Base-by-base conservation (phyloP, 495 filamentous ascomycete species). In the Polyplosphaeria fusca region DNA sequence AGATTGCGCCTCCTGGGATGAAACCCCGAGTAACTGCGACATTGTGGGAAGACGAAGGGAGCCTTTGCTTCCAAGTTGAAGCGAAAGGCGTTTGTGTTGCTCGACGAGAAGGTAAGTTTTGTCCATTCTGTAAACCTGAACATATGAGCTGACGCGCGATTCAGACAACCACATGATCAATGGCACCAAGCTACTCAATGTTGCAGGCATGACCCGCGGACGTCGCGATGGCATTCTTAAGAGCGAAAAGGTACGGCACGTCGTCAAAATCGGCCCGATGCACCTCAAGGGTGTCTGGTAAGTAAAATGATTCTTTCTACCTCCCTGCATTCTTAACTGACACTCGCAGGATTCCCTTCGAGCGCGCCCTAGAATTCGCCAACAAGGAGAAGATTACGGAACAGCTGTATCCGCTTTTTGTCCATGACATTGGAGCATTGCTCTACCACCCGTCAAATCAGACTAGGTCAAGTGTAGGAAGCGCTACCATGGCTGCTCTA, bases 311-410 rank as follows among this genome's bases (percentile, higher is more conserved):
- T 2, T 14, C 19, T 22, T 44, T 52, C 41, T 12, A 23, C 38
- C 16, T 62, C 39, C n/a, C 13, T 7, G 30, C 30, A n/a, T n/a
- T n/a, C n/a, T n/a, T 35, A 35, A 41, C 39, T 57, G 68, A 14
- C 47, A 35, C 3, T 22, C 5, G 16, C 14, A 55, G 92, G 92
- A 98, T 98, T 67, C 93, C 93, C 7, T 98, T 94, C 63, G 94
- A 97, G 55, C 83, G 94, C 48, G 93, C 93, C 1, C 75, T 98
- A 38, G 93, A 98, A 61, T 98, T 98, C 67, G 94, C 93, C 35
- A 98, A 98, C 75, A 96, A 96, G 78, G 93, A 98, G 72, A 96
- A 97, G 74, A 98, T 98, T 61, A 97, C 94, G 0, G 92, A 98
- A 70, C 73, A 88, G 12, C 70, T 98, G 52, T 98, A 98, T 73